Base-by-base conservation (phyloP, 2,329 filamentous ascomycete genomes). In the Fusarium incarnatum region DNA sequence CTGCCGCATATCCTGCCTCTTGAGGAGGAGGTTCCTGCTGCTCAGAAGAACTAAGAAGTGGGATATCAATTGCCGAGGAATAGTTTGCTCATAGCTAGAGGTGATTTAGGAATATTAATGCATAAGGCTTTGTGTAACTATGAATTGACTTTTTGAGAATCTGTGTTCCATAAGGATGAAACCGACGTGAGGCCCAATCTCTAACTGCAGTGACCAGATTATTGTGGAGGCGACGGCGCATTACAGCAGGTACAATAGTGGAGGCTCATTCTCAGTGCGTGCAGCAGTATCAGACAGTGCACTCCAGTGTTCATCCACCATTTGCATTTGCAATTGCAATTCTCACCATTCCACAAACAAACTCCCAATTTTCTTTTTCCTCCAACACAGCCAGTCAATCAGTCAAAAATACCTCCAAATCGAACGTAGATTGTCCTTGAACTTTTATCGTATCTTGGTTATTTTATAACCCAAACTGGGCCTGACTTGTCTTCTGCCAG, bases 1-100 rank as follows among this genome's bases (percentile, higher is more conserved):
- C 74, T 94, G 76, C 94, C 94, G 41, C 87, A 97, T 81, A 91
- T 99, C 67, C 75, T 98, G 81, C 88, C 87, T 7, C 82, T 92
- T 74, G 91, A 91, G 44, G 88, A 96, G 74, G 94, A 97, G 83
- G 93, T 97, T 8, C 71, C 83, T 10, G 90, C 88, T 44, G 90
- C 52, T 78, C 20, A 56, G 34, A 76, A 73, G 52, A 61, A 65
- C 3, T 65, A 47, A 56, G 32, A 10, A 16, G 44, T 44, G 23
- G 25, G 16, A n/a, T 25, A 23, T 22, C 20, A 18, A 23, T 28
- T 40, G 18, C 12, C 25, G 28, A 25, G 6, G 30, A 18, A 40
- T n/a, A 16, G 8, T 30, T 5, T 46, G 20, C 20, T 30, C 12
- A 30, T 15, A 28, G 16, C 15, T 12, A 23, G 8, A 9, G 18